phyloP scores from a whole-genome alignment of 768 basidiomycete species.

The Lyophyllum decastes region DNA sequence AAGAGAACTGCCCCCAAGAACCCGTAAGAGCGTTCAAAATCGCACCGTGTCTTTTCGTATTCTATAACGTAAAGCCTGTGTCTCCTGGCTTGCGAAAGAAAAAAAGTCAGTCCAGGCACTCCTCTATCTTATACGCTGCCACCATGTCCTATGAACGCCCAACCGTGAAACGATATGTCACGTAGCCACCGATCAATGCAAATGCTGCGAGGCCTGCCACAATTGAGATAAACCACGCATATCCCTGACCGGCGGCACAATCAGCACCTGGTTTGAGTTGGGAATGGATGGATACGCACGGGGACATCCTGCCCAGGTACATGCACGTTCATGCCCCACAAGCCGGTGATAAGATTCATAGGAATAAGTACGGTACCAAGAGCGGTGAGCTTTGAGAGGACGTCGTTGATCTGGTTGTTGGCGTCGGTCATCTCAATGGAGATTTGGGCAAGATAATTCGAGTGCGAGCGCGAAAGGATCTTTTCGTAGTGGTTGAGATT shows the following conservation, averaged over 20 bases:
- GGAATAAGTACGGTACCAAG: slow-evolving; percentile 97
- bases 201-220: slow-evolving; percentile 80
- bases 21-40: not conserved
- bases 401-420: slow-evolving; percentile 99
- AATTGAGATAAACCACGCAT: slow-evolving; percentile 87
- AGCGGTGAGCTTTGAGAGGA: slow-evolving; percentile 94
- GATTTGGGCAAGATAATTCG: slow-evolving; percentile 98
- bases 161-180: slow-evolving; percentile 78
- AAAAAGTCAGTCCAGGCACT: not conserved
- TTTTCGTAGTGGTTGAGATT: slow-evolving; percentile 99
- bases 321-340: slow-evolving; percentile 99
- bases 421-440: slow-evolving; percentile 99
- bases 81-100: too few relatives aligned
- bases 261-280: not conserved
- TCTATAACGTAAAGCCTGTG: too few relatives aligned
- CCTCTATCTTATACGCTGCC: too few relatives aligned
- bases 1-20: too few relatives aligned
- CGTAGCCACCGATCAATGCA: slow-evolving; percentile 79
- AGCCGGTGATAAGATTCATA: slow-evolving; percentile 95
- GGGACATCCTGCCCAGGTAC: slow-evolving; percentile 81
- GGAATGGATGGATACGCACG: slow-evolving; percentile 31
- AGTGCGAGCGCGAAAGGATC: slow-evolving; percentile 97
- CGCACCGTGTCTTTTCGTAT: not conserved
- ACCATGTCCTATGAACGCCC: slow-evolving; percentile 31
- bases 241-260: slow-evolving; percentile 41